Evolutionary conservation across 2,329 filamentous ascomycete genomes (phyloP).

Genomic region (Cladorrhinum sp.): DNA sequence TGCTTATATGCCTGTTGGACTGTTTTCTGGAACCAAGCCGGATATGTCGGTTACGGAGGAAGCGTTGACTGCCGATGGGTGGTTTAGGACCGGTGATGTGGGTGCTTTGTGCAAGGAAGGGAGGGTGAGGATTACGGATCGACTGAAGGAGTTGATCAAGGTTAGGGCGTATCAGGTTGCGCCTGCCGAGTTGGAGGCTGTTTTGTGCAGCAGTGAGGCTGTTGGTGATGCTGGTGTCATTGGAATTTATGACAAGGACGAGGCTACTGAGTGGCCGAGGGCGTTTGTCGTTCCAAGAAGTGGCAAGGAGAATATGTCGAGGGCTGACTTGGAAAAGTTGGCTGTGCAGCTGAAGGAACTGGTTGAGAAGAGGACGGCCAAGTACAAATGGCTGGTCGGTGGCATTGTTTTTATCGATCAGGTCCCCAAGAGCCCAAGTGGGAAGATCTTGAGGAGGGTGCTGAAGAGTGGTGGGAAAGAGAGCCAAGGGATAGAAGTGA

Average conservation of each 20-base stretch:
- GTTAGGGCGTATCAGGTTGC: conserved; percentile 44
- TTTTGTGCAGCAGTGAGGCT: conserved; percentile 33
- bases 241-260: conserved; percentile 49
- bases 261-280: conserved; percentile 58
- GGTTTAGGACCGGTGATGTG: conserved; percentile 71
- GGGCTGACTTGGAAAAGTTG: conserved; percentile 40
- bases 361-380: conserved; percentile 58
- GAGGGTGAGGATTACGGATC: conserved; percentile 65
- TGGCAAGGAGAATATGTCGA: conserved; percentile 11
- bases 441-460: conserved; percentile 43
- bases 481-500: conserved; percentile 38
- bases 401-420: conserved; percentile 64
- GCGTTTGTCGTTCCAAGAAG: conserved; percentile 50
- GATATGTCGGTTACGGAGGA: conserved; percentile 40
- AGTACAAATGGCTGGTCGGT: conserved; percentile 65
- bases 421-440: conserved; percentile 66
- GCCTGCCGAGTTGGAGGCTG: conserved; percentile 41
- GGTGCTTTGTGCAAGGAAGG: conserved; percentile 46
- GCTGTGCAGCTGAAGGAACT: conserved; percentile 54
- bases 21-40: conserved; percentile 30
- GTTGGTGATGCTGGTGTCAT: conserved; percentile 54
- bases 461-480: conserved; percentile 34
- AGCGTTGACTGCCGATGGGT: conserved; percentile 53
- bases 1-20: conserved; percentile 62
- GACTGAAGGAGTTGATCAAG: conserved; percentile 62